Evolutionary conservation across 768 basidiomycete genomes (phyloP), one percentile per base, ranked within the genome.

Genomic region (Hortiboletus flavorubellus): DNA sequence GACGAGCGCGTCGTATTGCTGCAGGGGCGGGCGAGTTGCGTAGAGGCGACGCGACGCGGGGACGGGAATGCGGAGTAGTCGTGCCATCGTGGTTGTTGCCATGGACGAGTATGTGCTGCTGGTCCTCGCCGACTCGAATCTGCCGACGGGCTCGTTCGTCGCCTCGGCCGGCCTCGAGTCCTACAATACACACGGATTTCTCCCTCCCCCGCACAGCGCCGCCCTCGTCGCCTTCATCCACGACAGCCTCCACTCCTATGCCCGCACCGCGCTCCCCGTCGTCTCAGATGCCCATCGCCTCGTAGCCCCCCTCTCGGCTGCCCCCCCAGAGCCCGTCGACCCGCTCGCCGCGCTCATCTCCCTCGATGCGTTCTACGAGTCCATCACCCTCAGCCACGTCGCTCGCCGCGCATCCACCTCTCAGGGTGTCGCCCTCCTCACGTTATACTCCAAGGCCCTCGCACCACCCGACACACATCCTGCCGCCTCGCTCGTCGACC

Each of bases 61-160:
- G 1, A 21, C 21, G 21, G 21, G 1, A 21, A 2, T 21, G 21
- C 21, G 21, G 21, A 21, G 21, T 21, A 21, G 21, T 21, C 21
- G 21, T 21, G 21, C 21, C 21, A 21, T 21, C 21, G 21, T 21
- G 21, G 21, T 21, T 21, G 21, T 21, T 21, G 21, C 6, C 42
- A 63, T 61, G 60, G 72, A 74, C 70, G 71, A 73, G 0, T 91
- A 89, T 69, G 72, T 93, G 31, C 76, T 93, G 16, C 81, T 94
- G 38, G 78, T 95, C 35, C 80, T 96, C 41, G 81, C 91, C 0
- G 93, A 96, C 75, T 90, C 91, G 58, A 98, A 96, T 71, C 84
- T 99, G 4, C 97, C 97, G 2, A 98, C 96, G 0, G 97, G 97
- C 35, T 89, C 96, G 2, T 99, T 99, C 70, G 91, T 98, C 55